Conservation (phyloP, 2,329 filamentous ascomycete species). For the Talaromyces marneffei region DNA sequence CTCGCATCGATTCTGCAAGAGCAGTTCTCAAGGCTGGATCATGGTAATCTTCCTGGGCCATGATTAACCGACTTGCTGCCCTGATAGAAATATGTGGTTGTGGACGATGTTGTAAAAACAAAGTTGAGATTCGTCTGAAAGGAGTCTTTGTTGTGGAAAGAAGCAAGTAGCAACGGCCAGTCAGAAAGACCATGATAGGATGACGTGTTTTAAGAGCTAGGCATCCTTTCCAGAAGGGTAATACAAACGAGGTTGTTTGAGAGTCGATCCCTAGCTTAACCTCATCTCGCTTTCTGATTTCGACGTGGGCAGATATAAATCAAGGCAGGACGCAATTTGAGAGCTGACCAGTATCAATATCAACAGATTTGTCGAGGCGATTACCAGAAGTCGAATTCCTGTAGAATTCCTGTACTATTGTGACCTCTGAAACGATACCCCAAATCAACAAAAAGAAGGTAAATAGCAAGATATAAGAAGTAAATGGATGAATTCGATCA, state of each 20-base stretch:
- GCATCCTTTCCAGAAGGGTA: no score
- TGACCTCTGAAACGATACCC: neutral
- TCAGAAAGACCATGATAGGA: neutral
- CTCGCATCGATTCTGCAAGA: neutral
- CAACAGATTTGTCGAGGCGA: neutral
- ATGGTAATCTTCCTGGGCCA: neutral
- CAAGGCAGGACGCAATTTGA: neutral
- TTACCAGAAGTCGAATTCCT: no score
- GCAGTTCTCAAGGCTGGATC: neutral
- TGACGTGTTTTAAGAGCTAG: neutral
- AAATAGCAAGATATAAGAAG: neutral
- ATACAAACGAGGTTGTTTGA: neutral
- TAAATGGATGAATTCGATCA: neutral
- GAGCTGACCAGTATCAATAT: neutral
- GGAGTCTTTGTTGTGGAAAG: neutral
- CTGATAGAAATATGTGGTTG: neutral
- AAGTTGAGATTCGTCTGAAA: neutral
- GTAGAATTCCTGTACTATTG: no score
- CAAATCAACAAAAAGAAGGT: neutral
- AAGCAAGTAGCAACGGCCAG: neutral
- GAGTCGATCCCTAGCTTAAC: neutral
- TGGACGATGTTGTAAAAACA: neutral
- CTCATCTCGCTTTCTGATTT: neutral
- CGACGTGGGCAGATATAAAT: neutral
- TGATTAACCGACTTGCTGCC: neutral